Evolutionary conservation across 164 flowering plant species (phyloP), one percentile per base, ranked within the genome.

Genomic region (Kalanchoe fedtschenkoi): DNA sequence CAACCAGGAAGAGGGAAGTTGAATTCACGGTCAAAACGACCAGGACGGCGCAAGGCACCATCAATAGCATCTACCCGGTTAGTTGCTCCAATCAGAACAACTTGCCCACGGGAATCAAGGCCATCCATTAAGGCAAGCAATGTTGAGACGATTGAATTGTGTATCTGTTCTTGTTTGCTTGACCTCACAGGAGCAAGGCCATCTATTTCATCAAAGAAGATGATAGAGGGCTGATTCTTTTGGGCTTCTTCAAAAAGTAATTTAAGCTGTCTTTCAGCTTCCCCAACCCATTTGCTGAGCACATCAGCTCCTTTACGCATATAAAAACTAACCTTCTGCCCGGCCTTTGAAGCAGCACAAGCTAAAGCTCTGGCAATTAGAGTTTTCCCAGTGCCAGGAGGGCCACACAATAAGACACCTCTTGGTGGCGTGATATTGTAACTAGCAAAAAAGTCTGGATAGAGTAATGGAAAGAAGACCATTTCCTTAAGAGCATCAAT

Each of bases 251-350:
- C 99, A 75, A 95, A 95, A 37, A 95, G 90, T 66, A 95, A 66
- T 74, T 95, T 95, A 72, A 95, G 72, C 51, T 95, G 99, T 63
- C 99, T 77, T 70, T 95, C 99, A 70, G 99, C 99, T 79, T 95
- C 99, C 32, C 99, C 99, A 60, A 95, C 97, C 99, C 99, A 95
- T 70, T 95, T 95, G 78, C 99, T 95, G 57, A 95, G 96, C 58
- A 95, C 99, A 74, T 95, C 99, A 68, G 99, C 99, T 71, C 99
- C 99, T 69, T 95, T 95, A 0, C 99, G 90, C 99, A 95, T 95
- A 79, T 95, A 95, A 77, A 95, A 95, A 64, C 97, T 95, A 38
- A 95, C 99, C 73, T 95, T 95, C 79, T 91, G 96, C 62, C 99
- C 97, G 72, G 99, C 99, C 69, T 87, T 95, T 63, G 99, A 95